Evolutionary conservation across 768 basidiomycete genomes (phyloP).

Genomic region (Tricholoma saponaceum): DNA sequence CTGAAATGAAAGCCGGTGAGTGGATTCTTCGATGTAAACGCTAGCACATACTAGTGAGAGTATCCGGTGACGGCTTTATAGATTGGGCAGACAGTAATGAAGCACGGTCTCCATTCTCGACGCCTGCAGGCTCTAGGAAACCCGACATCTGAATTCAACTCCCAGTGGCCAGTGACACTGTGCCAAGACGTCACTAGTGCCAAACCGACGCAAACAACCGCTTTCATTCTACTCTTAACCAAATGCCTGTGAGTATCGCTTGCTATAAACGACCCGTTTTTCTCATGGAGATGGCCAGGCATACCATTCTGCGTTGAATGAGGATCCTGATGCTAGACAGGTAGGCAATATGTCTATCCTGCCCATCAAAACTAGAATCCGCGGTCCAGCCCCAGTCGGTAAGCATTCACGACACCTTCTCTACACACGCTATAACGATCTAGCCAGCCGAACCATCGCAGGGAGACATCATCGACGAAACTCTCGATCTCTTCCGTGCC

Average conservation of each 20-base stretch:
- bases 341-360: slow-evolving; percentile 89
- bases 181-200: slow-evolving; percentile 4
- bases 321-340: slow-evolving; percentile 72
- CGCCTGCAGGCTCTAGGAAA: slow-evolving; percentile 15
- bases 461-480: slow-evolving; percentile 93
- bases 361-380: slow-evolving; percentile 86
- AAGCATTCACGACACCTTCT: slow-evolving; percentile 15
- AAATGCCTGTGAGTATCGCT: slow-evolving; percentile 49
- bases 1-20: slow-evolving; percentile 32
- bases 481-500: slow-evolving; percentile 94
- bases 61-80: slow-evolving; percentile 61
- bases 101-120: slow-evolving; percentile 38
- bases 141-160: slow-evolving; percentile 26
- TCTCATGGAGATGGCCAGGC: slow-evolving; percentile 49
- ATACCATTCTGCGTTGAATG: slow-evolving; percentile 94
- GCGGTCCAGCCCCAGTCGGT: slow-evolving; percentile 90
- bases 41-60: slow-evolving; percentile 63
- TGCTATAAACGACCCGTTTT: background rate
- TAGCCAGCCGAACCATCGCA: slow-evolving; percentile 68
- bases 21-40: background rate
- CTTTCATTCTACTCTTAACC: slow-evolving; percentile 12
- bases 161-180: no score
- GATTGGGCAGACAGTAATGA: slow-evolving; percentile 43
- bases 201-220: slow-evolving; percentile 28
- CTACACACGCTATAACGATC: slow-evolving; percentile 10